These are phyloP conservation scores for Geosmithia flava DNA, from an alignment of 2,329 filamentous ascomycete genomes.

Conservation along the genomic window DNA sequence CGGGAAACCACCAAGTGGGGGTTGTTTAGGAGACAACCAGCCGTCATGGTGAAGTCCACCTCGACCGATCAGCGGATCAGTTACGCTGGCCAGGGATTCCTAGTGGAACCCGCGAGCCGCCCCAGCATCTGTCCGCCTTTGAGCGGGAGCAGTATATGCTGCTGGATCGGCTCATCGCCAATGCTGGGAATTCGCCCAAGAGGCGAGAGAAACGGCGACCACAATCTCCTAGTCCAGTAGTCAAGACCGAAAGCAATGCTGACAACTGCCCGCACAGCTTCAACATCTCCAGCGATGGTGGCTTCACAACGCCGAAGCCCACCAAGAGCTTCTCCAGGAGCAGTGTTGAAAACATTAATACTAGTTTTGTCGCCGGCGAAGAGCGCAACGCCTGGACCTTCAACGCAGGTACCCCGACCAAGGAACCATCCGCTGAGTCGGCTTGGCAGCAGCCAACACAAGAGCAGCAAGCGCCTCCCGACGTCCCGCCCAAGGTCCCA, in stretches of 20 bases:
- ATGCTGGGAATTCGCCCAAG: constrained; percentile 8
- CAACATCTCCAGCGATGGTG: constrained; percentile 30
- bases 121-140: constrained; percentile 18
- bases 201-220: constrained; percentile 3
- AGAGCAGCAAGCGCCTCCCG: not conserved
- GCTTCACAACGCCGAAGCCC: constrained; percentile 21
- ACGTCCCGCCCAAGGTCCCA: not conserved
- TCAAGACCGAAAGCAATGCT: constrained; percentile 10
- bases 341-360: constrained; percentile 50
- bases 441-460: not conserved
- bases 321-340: constrained; percentile 30
- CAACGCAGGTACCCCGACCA: constrained; percentile 28
- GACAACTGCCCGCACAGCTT: constrained; percentile 33
- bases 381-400: constrained; percentile 34
- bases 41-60: not conserved
- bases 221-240: not conserved
- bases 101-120: constrained; percentile 16
- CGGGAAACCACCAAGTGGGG: not conserved
- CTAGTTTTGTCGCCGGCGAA: constrained; percentile 42
- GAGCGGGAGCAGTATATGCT: constrained; percentile 26
- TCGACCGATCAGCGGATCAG: not conserved
- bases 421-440: constrained; percentile 15
- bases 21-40: constrained; percentile 2
- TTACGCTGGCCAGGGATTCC: constrained; percentile 6
- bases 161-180: constrained; percentile 22